These are phyloP conservation scores for Candida berthetii DNA, from an alignment of 805 yeast genomes.

Conservation along the genomic window DNA sequence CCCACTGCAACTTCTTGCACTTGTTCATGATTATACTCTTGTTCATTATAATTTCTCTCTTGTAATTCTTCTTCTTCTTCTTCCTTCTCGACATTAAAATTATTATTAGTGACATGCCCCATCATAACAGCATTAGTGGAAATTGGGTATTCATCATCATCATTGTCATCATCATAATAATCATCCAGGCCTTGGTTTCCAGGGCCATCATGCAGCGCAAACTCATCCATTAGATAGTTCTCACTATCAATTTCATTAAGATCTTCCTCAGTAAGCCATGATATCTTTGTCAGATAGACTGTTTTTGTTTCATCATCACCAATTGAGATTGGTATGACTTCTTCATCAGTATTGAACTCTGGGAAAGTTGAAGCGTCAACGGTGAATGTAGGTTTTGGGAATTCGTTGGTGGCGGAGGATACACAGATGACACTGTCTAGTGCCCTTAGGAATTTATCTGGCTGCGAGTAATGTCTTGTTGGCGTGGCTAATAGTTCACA, in stretches of 20 bases:
- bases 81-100: too few relatives aligned
- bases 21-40: slow-evolving; percentile 1
- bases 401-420: slow-evolving; percentile 9
- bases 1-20: slow-evolving; percentile 1
- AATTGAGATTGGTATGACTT: slow-evolving; percentile 2
- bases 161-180: not conserved
- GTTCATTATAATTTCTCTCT: too few relatives aligned
- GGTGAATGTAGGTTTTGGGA: slow-evolving; percentile 1
- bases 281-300: slow-evolving; percentile 15
- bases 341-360: not conserved
- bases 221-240: slow-evolving; percentile 10
- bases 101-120: too few relatives aligned
- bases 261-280: slow-evolving; percentile 19
- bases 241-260: slow-evolving; percentile 13
- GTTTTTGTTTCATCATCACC: slow-evolving; percentile 15
- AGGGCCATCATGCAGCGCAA: slow-evolving; percentile 1
- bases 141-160: slow-evolving; percentile 5
- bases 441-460: slow-evolving; percentile 40
- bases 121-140: too few relatives aligned
- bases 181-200: not conserved
- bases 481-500: slow-evolving; percentile 43
- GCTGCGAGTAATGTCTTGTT: slow-evolving; percentile 27
- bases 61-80: too few relatives aligned
- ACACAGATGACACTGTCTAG: slow-evolving; percentile 21
- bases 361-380: not conserved